These are phyloP conservation scores for Maudiozyma serrabonitensis DNA, from an alignment of 805 yeast genomes.

Conservation along the genomic window DNA sequence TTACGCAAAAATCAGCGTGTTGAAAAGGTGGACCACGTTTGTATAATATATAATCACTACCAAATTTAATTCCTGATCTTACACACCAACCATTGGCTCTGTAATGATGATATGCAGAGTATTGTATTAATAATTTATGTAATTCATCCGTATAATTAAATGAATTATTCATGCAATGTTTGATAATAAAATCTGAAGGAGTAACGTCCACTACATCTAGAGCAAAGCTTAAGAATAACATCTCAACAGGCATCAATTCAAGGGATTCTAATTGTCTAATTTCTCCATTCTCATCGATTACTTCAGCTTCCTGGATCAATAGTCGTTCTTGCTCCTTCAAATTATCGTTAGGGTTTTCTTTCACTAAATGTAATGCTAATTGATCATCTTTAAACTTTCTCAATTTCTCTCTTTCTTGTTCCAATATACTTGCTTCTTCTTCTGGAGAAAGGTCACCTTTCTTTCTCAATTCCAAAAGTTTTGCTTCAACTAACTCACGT, in stretches of 20 bases:
- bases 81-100: conserved; percentile 92
- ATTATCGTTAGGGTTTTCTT: conserved; percentile 10
- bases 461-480: conserved; percentile 32
- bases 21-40: conserved; percentile 90
- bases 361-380: neutral
- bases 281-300: conserved; percentile 25
- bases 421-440: conserved; percentile 24
- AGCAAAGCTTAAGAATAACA: conserved; percentile 55
- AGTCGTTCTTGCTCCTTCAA: conserved; percentile 27
- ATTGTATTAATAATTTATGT: conserved; percentile 41
- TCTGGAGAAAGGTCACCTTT: conserved; percentile 27
- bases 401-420: conserved; percentile 26
- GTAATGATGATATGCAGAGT: conserved; percentile 76
- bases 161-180: neutral
- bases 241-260: conserved; percentile 70
- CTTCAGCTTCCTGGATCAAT: conserved; percentile 6
- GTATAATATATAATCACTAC: conserved; percentile 75
- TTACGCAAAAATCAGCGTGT: conserved; percentile 81
- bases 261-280: conserved; percentile 29
- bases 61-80: conserved; percentile 84
- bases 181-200: conserved; percentile 7
- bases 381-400: conserved; percentile 27
- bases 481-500: conserved; percentile 50
- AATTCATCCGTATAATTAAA: conserved; percentile 13
- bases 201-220: conserved; percentile 38